Percentiles rank a stretch among this genome's conserved stretches.
phyloP scores from a whole-genome alignment of 2,329 filamentous ascomycete species.

The Neoscytalidium dimidiatum region DNA sequence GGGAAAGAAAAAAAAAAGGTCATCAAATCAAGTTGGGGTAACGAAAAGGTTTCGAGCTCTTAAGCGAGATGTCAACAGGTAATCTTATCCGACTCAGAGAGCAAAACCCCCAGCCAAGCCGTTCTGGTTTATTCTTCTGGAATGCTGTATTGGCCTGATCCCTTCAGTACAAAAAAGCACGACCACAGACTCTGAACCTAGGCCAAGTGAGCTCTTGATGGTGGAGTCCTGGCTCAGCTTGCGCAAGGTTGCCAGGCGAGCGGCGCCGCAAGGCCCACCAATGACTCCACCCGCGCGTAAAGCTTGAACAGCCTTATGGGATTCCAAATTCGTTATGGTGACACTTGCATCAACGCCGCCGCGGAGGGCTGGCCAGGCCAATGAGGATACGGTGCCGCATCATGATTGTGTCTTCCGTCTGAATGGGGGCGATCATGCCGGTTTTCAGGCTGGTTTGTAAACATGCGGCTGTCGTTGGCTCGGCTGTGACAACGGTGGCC shows the following conservation, averaged over 20 bases:
- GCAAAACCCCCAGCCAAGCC: neutral
- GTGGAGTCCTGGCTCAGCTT: slow-evolving; percentile 43
- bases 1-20: too few species aligned
- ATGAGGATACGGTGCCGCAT: slow-evolving; percentile 68
- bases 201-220: slow-evolving; percentile 33
- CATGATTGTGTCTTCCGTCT: slow-evolving; percentile 69
- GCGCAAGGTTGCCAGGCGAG: slow-evolving; percentile 59
- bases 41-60: neutral
- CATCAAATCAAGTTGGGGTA: too few species aligned
- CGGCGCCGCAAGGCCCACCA: slow-evolving; percentile 65
- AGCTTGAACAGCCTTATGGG: slow-evolving; percentile 60
- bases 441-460: slow-evolving; percentile 56
- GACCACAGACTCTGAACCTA: slow-evolving; percentile 56
- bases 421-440: slow-evolving; percentile 52
- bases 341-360: slow-evolving; percentile 62
- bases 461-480: slow-evolving; percentile 67
- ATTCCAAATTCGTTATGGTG: slow-evolving; percentile 63
- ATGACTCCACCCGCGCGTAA: slow-evolving; percentile 51
- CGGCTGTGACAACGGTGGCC: slow-evolving; percentile 63
- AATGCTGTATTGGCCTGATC: slow-evolving; percentile 51
- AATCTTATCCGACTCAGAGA: neutral
- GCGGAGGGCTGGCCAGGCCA: slow-evolving; percentile 64
- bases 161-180: slow-evolving; percentile 71
- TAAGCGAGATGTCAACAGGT: neutral
- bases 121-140: slow-evolving; percentile 6